A percentile compares a stretch with the other conserved stretches of the same genome.
Conservation (phyloP, 169 alveolate species). For the Plasmodium vivax region DNA sequence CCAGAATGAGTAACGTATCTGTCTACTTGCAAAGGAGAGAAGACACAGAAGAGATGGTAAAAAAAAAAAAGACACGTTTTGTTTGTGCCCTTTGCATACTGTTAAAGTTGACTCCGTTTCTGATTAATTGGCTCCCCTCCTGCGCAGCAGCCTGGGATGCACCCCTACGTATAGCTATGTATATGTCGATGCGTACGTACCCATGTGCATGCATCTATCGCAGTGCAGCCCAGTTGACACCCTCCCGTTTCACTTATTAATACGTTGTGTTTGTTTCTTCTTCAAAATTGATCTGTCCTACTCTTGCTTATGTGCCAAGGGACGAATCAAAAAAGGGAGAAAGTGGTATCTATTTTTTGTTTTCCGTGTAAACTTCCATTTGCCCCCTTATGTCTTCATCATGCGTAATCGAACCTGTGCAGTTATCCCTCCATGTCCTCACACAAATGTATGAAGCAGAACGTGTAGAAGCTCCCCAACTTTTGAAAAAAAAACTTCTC, state of each 20-base stretch:
- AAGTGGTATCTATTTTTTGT: neutral
- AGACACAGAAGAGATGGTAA: neutral
- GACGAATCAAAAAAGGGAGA: neutral
- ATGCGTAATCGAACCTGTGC: neutral
- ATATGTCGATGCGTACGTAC: neutral
- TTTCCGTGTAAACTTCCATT: neutral
- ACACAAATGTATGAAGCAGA: neutral
- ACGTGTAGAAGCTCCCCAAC: neutral
- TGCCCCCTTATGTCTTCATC: neutral
- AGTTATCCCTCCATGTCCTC: neutral
- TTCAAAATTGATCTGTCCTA: neutral
- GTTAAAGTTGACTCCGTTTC: neutral
- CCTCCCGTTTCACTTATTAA: neutral
- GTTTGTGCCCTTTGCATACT: neutral
- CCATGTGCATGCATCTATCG: neutral
- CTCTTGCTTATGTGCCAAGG: neutral
- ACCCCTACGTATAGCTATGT: neutral
- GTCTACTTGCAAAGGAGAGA: neutral
- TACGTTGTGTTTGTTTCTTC: slow-evolving; percentile 21
- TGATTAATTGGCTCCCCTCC: neutral
- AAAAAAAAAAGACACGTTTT: neutral
- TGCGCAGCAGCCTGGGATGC: neutral
- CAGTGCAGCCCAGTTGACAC: neutral
- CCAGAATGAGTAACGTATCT: neutral
- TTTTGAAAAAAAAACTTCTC: neutral